These are phyloP conservation scores for Coemansia sp. DNA, from an alignment of 192 early-diverging fungal species.

Conservation along the genomic window DNA sequence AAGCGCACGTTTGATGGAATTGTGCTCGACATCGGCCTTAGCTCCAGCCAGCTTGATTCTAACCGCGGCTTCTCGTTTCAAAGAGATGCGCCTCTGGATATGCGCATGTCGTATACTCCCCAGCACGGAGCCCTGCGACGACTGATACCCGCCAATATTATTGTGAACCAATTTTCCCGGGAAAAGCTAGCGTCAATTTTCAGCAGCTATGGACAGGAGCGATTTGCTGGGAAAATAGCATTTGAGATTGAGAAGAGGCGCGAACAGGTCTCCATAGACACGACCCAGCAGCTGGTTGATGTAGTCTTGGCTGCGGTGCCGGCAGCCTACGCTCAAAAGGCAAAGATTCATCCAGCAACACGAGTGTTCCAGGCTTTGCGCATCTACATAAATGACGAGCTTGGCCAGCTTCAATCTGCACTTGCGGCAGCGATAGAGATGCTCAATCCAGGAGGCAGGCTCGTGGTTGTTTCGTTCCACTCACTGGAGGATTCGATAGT, in stretches of 20 bases:
- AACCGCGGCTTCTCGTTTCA: constrained; percentile 71
- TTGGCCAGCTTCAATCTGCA: constrained; percentile 59
- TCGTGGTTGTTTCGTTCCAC: constrained; percentile 71
- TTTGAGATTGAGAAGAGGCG: constrained; percentile 62
- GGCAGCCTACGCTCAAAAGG: constrained; percentile 30
- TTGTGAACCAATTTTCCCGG: constrained; percentile 64
- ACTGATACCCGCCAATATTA: constrained; percentile 62
- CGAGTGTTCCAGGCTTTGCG: constrained; percentile 63
- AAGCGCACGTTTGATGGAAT: constrained; percentile 62
- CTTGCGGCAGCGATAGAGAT: constrained; percentile 57
- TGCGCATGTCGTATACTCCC: constrained; percentile 63
- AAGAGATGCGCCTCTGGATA: constrained; percentile 68
- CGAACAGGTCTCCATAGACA: constrained; percentile 48
- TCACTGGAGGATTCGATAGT: constrained; percentile 73
- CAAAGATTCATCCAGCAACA: constrained; percentile 55
- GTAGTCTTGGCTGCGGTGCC: constrained; percentile 59
- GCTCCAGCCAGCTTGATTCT: constrained; percentile 67
- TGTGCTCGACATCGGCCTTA: constrained; percentile 75
- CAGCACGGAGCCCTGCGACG: constrained; percentile 21
- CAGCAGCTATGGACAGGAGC: constrained; percentile 66
- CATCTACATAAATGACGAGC: constrained; percentile 74
- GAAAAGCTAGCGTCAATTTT: constrained; percentile 67
- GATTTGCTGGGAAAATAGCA: constrained; percentile 61
- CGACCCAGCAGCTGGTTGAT: constrained; percentile 60
- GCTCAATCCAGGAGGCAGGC: constrained; percentile 55